Conservation (phyloP, 2,329 filamentous ascomycete genomes). For the Ophiosphaerella korrae region DNA sequence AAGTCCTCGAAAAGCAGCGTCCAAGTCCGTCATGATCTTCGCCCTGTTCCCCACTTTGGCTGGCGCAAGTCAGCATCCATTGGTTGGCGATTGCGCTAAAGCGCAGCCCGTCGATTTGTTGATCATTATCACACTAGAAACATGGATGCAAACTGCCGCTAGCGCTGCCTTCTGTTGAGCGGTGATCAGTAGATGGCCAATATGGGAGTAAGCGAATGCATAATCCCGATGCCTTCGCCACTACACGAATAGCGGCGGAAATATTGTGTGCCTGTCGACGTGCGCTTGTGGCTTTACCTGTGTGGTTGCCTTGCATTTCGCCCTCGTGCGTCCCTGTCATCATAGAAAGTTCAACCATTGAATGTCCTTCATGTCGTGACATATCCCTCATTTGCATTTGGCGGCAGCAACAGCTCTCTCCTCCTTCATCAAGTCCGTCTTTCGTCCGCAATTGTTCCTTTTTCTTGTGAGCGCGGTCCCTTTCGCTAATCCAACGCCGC, state of each 20-base stretch:
- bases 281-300: not conserved
- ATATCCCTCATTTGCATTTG: not conserved
- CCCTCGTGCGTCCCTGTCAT: too few species aligned
- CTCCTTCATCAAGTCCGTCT: not conserved
- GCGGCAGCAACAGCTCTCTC: not conserved
- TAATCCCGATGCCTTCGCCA: not conserved
- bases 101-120: too few species aligned
- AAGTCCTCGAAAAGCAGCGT: too few species aligned
- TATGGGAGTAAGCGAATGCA: slow-evolving; percentile 6
- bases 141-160: not conserved
- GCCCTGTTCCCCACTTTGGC: too few species aligned
- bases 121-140: not conserved
- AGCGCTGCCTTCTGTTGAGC: not conserved
- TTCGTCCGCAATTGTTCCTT: slow-evolving; percentile 1
- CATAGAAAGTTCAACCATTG: too few species aligned
- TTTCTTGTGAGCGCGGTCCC: not conserved
- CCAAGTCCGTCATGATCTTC: too few species aligned
- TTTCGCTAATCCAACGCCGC: not conserved
- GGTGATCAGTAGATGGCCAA: not conserved
- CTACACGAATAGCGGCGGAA: slow-evolving; percentile 3
- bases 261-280: not conserved
- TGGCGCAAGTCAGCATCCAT: too few species aligned
- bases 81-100: too few species aligned
- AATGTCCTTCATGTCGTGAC: too few species aligned
- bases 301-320: not conserved